Percentiles rank a stretch among this genome's conserved stretches.
Evolutionary conservation across 2,329 filamentous ascomycete genomes (phyloP).

Genomic region (Hypoxylon sp.): DNA sequence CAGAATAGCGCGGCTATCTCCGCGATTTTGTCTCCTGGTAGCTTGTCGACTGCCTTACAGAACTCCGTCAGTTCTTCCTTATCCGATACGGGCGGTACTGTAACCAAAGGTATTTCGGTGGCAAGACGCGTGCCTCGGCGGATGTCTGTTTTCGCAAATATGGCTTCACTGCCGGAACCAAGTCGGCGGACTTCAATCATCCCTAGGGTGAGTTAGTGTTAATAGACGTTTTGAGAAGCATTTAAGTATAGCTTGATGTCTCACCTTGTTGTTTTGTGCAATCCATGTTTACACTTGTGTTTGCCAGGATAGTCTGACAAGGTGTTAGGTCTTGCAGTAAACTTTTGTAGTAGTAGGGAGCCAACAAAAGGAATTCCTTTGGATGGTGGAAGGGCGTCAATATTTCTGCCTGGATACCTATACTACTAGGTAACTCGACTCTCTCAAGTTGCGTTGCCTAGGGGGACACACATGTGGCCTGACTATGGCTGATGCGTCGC

Average conservation of each 20-base stretch:
- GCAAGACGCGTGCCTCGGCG: constrained; percentile 40
- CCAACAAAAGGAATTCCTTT: neutral
- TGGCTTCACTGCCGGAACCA: constrained; percentile 24
- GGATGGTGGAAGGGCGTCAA: neutral
- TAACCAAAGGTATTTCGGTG: constrained; percentile 38
- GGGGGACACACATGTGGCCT: neutral
- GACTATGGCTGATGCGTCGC: neutral
- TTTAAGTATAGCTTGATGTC: neutral
- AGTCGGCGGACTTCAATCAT: constrained; percentile 33
- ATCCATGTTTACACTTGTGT: neutral
- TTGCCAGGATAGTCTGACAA: neutral
- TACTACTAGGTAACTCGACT: neutral
- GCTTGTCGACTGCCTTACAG: constrained; percentile 8
- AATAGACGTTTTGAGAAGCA: neutral
- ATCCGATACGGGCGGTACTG: constrained; percentile 25
- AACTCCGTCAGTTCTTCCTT: constrained; percentile 33
- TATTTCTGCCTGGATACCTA: neutral
- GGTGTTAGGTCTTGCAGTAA: neutral
- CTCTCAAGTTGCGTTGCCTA: constrained; percentile 1
- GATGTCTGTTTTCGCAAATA: constrained; percentile 41
- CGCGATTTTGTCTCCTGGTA: constrained; percentile 6
- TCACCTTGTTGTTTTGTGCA: constrained; percentile 1
- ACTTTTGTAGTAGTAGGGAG: neutral
- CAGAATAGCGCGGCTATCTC: constrained; percentile 24
- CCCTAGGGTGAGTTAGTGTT: neutral